Percentiles rank a stretch among this genome's conserved stretches.
Evolutionary conservation across 2,329 filamentous ascomycete genomes (phyloP).

Genomic region (Hypoxylon sp.): DNA sequence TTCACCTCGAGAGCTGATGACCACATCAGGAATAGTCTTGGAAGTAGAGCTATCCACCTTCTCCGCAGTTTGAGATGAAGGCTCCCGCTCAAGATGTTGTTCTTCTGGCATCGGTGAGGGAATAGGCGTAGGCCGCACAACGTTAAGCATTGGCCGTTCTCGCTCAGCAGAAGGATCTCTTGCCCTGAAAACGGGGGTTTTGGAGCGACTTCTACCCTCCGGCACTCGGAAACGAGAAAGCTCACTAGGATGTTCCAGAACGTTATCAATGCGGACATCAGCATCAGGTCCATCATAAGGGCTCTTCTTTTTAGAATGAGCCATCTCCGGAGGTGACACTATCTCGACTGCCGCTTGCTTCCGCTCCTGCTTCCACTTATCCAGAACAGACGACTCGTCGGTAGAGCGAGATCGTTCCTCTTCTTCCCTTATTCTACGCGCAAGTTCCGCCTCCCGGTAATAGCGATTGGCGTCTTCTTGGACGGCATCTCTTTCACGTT

Average conservation of each 20-base stretch:
- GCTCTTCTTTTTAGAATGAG: constrained; percentile 60
- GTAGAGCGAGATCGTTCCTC: constrained; percentile 67
- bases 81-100: constrained; percentile 50
- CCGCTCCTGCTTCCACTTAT: constrained; percentile 66
- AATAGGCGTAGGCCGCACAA: constrained; percentile 72
- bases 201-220: constrained; percentile 48
- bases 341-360: constrained; percentile 62
- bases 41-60: constrained; percentile 32
- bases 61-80: constrained; percentile 35
- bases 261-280: constrained; percentile 74
- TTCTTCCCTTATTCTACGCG: constrained; percentile 68
- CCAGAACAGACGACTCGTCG: constrained; percentile 68
- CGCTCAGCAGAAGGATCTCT: constrained; percentile 70
- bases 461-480: constrained; percentile 71
- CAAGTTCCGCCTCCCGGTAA: constrained; percentile 70
- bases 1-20: constrained; percentile 61
- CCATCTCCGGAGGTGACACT: constrained; percentile 68
- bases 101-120: constrained; percentile 66
- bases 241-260: constrained; percentile 67
- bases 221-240: constrained; percentile 58
- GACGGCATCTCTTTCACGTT: constrained; percentile 60
- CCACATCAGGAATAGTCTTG: constrained; percentile 54
- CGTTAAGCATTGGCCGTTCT: constrained; percentile 71
- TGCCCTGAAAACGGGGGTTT: constrained; percentile 58
- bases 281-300: constrained; percentile 72